Evolutionary conservation across 768 basidiomycete species (phyloP).

Genomic region (Imleria badia): DNA sequence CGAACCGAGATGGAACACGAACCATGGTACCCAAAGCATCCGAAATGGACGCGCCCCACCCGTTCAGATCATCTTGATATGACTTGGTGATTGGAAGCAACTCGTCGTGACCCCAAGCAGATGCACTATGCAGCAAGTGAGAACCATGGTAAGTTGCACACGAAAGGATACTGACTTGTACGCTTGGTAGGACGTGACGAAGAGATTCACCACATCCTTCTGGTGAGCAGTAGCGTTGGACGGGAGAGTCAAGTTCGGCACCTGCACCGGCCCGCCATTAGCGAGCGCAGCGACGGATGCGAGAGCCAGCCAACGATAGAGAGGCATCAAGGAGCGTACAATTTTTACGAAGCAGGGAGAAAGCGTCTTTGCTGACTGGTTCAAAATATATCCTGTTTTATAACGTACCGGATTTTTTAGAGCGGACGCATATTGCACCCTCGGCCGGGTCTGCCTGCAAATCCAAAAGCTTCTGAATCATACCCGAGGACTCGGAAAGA

Average conservation of each 20-base stretch:
- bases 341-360: background rate
- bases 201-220: conserved; percentile 48
- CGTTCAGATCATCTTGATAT: conserved; percentile 36
- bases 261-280: conserved; percentile 40
- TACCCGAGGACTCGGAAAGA: no score
- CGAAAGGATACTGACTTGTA: conserved; percentile 44
- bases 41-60: conserved; percentile 61
- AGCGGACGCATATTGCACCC: background rate
- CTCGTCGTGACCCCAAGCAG: conserved; percentile 63
- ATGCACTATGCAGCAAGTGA: conserved; percentile 36
- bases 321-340: conserved; percentile 1
- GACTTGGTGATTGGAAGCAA: conserved; percentile 48
- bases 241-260: conserved; percentile 43
- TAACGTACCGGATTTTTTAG: background rate
- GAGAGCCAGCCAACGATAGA: conserved; percentile 18
- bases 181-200: conserved; percentile 50
- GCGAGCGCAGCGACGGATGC: conserved; percentile 9
- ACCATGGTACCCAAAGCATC: conserved; percentile 67
- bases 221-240: conserved; percentile 34
- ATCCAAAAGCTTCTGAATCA: no score
- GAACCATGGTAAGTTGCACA: background rate
- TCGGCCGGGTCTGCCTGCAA: no score
- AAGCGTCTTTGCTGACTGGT: background rate
- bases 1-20: conserved; percentile 8
- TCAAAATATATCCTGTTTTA: background rate